Base-by-base conservation (phyloP, 495 filamentous ascomycete species). In the Podospora pseudopauciseta region DNA sequence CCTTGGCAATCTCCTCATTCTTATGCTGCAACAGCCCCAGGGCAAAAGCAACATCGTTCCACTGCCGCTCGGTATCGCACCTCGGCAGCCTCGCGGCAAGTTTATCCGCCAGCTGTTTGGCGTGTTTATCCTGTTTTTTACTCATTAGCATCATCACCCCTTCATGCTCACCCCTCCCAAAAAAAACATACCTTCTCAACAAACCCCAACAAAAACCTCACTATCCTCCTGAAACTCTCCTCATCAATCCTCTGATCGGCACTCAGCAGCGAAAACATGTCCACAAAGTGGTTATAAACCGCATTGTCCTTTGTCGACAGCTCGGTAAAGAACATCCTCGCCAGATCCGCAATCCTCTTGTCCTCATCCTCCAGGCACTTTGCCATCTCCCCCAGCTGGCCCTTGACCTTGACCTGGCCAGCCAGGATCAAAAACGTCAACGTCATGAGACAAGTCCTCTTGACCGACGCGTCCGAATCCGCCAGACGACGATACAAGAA, bases 381-480 rank as follows among this genome's bases (percentile, higher is more conserved):
- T 20, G 95, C 95, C 95, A 99, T 99, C 80, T 97, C 95, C 28
- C 95, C 96, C 23, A 99, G 84, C 80, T 99, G 95, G n/a, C 95
- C 95, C 82, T 99, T 99, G 76, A 99, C 95, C 81, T 99, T 99
- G 79, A 99, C 95, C 79, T 99, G 95, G 20, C 95, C 95, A 0
- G 95, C 95, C 28, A 99, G 81, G 74, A 99, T 99, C 32, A 98
- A 80, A 84, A 99, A 99, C 3, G 96, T 99, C 67, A 99, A 81
- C 2, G 95, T 98, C 95, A 98, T 99, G 16, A 99, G 86, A 79
- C 95, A 99, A 0, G 95, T 99, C 7, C 95, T 87, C 84, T 98
- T 98, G 44, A 99, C 95, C 6, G 90, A 94, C 39, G 86, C 86
- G 71, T 97, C 92, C 13, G 86, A 81, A 74, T 99, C 95, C 58